These are phyloP conservation scores for Mycena galopus DNA, from an alignment of 768 basidiomycete species.

Conservation along the genomic window DNA sequence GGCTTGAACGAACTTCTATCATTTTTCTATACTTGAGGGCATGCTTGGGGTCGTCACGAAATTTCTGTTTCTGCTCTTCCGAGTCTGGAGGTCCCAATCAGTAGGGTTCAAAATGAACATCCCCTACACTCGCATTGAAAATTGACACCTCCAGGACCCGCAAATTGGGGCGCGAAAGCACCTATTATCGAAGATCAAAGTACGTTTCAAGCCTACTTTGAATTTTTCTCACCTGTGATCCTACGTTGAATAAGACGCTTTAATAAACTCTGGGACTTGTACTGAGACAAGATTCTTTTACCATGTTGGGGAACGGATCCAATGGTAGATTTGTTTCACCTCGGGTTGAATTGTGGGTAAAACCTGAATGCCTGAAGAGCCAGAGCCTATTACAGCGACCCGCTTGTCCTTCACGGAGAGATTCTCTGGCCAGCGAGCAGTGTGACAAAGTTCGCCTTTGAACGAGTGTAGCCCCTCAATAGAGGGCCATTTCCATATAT, in stretches of 20 bases:
- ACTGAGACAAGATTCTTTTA: too few species aligned
- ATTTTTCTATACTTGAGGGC: slow-evolving; percentile 52
- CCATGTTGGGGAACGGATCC: slow-evolving; percentile 62
- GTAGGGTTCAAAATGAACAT: neutral
- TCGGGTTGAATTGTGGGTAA: slow-evolving; percentile 58
- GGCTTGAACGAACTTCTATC: slow-evolving; percentile 31
- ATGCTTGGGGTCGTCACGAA: slow-evolving; percentile 52
- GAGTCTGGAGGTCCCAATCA: slow-evolving; percentile 22
- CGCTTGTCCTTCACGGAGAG: slow-evolving; percentile 54
- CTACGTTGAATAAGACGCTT: too few species aligned
- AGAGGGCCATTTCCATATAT: slow-evolving; percentile 64
- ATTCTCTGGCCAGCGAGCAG: slow-evolving; percentile 59
- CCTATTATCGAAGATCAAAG: slow-evolving; percentile 46
- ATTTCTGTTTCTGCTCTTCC: slow-evolving; percentile 42
- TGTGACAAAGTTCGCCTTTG: slow-evolving; percentile 64
- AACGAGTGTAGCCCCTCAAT: slow-evolving; percentile 61
- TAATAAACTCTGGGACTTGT: too few species aligned
- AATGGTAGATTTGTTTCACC: slow-evolving; percentile 55
- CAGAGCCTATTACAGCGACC: slow-evolving; percentile 60
- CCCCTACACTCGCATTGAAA: slow-evolving; percentile 30
- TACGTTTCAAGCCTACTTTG: neutral
- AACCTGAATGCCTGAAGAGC: slow-evolving; percentile 58
- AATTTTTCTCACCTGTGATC: slow-evolving; percentile 42
- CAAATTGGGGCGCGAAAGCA: slow-evolving; percentile 49
- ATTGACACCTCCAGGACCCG: slow-evolving; percentile 46